Evolutionary conservation across 1,139 yeast species (phyloP), one percentile per base, ranked within the genome.

Genomic region (Lodderomyces theae): DNA sequence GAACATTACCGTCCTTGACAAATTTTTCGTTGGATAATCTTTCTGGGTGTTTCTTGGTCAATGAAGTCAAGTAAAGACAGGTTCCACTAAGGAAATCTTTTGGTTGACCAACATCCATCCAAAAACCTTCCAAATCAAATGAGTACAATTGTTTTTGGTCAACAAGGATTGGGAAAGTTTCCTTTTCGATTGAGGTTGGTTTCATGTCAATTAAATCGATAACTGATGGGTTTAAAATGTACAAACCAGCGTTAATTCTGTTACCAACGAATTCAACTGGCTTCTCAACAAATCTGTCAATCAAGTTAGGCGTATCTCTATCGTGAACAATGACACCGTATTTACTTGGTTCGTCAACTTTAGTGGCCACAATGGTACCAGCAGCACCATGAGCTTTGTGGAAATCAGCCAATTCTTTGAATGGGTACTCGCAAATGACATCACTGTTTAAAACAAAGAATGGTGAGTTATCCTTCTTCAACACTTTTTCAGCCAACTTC

Each of bases 51-150:
- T 84, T 87, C 79, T 85, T 86, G 57, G 94, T 69, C 61, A 89
- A 74, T 44, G 97, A 84, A 62, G 86, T 79, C 67, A 94, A 79
- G 79, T 90, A 94, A 53, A 92, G 78, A 56, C 89, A 83, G 60
- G 97, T 88, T 67, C 99, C 99, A 47, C 96, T 83, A 57, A 94
- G 76, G 82, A 89, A 94, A 72, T 94, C 99, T 81, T 92, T 92
- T 78, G 99, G 99, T 77, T 94, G 99, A 68, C 99, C 99, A 57
- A 94, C 97, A 69, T 94, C 99, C 98, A 94, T 94, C 99, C 99
- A 94, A 86, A 82, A 94, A 52, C 98, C 98, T 74, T 92, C 97
- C 63, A 94, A 82, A 69, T 94, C 99, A 63, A 87, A 94, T 44
- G 97, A 89, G 79, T 83, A 95, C 59, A 94, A 78, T 50, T 86